These are phyloP conservation scores for Exophiala sideris DNA, from an alignment of 2,329 filamentous ascomycete species.

Conservation along the genomic window DNA sequence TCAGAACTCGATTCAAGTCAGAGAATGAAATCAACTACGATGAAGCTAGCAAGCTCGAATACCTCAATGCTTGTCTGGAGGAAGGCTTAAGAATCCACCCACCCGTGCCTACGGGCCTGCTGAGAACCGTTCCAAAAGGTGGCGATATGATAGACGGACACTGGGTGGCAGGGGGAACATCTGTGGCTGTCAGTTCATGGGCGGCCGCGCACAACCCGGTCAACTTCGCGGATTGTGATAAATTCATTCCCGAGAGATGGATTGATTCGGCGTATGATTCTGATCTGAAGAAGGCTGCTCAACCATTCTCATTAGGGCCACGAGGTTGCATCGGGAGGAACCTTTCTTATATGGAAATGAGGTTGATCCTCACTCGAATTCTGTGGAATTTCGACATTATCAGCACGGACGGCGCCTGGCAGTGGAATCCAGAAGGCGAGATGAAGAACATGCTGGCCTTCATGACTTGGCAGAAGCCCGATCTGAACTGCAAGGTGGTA, in stretches of 20 bases:
- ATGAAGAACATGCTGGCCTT: slow-evolving; percentile 14
- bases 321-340: slow-evolving; percentile 29
- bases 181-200: slow-evolving; percentile 29
- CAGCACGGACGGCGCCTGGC: slow-evolving; percentile 7
- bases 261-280: slow-evolving; percentile 1
- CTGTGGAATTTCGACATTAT: slow-evolving; percentile 49
- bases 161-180: slow-evolving; percentile 26
- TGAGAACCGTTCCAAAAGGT: slow-evolving; percentile 39
- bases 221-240: slow-evolving; percentile 28
- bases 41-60: slow-evolving; percentile 36
- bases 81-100: slow-evolving; percentile 49
- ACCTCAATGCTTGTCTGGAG: slow-evolving; percentile 46
- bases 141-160: slow-evolving; percentile 32
- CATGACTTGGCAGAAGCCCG: slow-evolving; percentile 15
- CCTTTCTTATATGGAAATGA: slow-evolving; percentile 51
- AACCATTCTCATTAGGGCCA: slow-evolving; percentile 1
- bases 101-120: slow-evolving; percentile 33
- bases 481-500: slow-evolving; percentile 10
- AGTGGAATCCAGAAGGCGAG: slow-evolving; percentile 15
- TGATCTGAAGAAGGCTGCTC: slow-evolving; percentile 10
- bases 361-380: slow-evolving; percentile 47
- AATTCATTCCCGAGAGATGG: slow-evolving; percentile 19
- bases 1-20: slow-evolving; percentile 28
- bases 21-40: slow-evolving; percentile 32
- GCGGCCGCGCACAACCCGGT: slow-evolving; percentile 26